phyloP scores from a whole-genome alignment of 1,139 yeast genomes.

The Yamadazyma epiphylla region DNA sequence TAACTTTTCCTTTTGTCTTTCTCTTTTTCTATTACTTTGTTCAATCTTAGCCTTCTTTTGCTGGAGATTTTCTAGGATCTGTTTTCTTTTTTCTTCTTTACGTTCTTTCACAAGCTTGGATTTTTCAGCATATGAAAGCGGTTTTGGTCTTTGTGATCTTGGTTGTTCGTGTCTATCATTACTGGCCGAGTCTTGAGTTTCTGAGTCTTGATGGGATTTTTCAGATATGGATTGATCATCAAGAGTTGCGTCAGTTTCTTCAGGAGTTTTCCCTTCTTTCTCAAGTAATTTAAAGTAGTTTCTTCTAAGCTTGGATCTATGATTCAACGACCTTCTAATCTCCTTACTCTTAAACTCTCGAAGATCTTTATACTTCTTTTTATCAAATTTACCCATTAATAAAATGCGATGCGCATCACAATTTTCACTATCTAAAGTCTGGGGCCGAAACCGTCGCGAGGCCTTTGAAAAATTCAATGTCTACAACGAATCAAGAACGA shows the following conservation, averaged over 20 bases:
- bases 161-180: conserved; percentile 1
- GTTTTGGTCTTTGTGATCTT: conserved; percentile 12
- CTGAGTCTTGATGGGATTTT: conserved; percentile 13
- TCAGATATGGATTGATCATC: conserved; percentile 8
- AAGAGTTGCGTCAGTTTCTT: conserved; percentile 1
- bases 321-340: conserved; percentile 72
- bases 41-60: conserved; percentile 21
- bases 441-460: too few relatives aligned
- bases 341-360: conserved; percentile 47
- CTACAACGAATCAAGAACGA: conserved; percentile 2
- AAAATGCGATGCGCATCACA: conserved; percentile 9
- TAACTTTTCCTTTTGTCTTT: conserved; percentile 46
- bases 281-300: conserved; percentile 78
- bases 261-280: conserved; percentile 48
- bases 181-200: neutral
- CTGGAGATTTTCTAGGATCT: conserved; percentile 24
- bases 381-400: conserved; percentile 11
- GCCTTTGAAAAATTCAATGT: neutral
- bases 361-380: conserved; percentile 29
- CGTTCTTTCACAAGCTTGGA: conserved; percentile 42
- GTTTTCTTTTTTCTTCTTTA: conserved; percentile 34
- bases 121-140: conserved; percentile 42
- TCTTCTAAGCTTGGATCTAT: conserved; percentile 79
- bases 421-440: neutral
- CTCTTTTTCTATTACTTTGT: conserved; percentile 24